A percentile compares a stretch with the other conserved stretches of the same genome.
These are phyloP conservation scores for Colletotrichum echinochloae DNA, from an alignment of 2,329 filamentous ascomycete genomes.

Conservation along the genomic window DNA sequence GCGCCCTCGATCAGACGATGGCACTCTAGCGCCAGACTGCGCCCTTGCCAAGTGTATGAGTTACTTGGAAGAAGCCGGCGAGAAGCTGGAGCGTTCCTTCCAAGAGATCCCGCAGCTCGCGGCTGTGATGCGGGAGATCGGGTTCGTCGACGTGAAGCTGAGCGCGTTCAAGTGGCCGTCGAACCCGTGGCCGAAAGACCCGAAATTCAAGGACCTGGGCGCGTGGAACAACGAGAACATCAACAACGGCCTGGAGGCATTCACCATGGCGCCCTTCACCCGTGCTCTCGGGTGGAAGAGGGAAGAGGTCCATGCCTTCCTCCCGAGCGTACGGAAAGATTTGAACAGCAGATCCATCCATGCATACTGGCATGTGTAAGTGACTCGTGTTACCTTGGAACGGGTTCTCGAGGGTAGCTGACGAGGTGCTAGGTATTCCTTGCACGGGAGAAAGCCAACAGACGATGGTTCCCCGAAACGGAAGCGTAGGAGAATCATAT, in stretches of 20 bases:
- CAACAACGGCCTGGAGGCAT: slow-evolving; percentile 43
- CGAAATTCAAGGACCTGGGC: slow-evolving; percentile 64
- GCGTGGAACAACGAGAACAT: slow-evolving; percentile 44
- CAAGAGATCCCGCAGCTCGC: slow-evolving; percentile 46
- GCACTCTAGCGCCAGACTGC: slow-evolving; percentile 46
- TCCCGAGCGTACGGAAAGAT: background rate
- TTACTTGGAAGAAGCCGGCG: slow-evolving; percentile 47
- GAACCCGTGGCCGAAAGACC: slow-evolving; percentile 64
- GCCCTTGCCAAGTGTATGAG: slow-evolving; percentile 48
- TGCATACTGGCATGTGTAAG: slow-evolving; percentile 22
- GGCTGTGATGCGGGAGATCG: slow-evolving; percentile 58
- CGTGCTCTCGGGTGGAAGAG: slow-evolving; percentile 7
- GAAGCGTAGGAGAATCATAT: background rate
- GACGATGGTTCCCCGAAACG: background rate
- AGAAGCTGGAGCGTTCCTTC: slow-evolving; percentile 46
- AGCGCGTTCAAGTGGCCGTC: slow-evolving; percentile 61
- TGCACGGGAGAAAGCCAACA: background rate
- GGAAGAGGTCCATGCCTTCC: slow-evolving; percentile 10
- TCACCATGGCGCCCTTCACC: slow-evolving; percentile 41
- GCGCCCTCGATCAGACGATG: slow-evolving; percentile 53
- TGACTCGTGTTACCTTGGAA: background rate
- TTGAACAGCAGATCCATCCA: slow-evolving; percentile 8
- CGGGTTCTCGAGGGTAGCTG: background rate
- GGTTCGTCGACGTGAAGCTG: slow-evolving; percentile 65
- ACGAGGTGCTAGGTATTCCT: background rate